A percentile compares a stretch with the other conserved stretches of the same genome.
These are phyloP conservation scores for Nematocida homosporus DNA, from an alignment of 371 early-diverging fungal species.

Conservation along the genomic window DNA sequence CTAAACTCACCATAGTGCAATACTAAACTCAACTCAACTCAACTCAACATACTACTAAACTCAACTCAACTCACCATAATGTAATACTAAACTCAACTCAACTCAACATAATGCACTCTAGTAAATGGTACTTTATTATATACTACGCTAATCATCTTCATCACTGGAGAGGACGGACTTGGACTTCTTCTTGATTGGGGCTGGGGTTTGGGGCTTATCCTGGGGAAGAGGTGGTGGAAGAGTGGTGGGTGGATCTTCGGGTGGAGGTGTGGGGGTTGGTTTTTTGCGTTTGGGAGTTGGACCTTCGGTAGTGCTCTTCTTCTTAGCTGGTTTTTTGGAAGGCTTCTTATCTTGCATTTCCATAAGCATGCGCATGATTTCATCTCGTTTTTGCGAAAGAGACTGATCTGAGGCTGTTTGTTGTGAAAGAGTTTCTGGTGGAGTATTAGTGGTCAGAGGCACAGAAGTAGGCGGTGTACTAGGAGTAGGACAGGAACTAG, in stretches of 20 bases:
- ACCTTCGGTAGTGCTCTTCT: slow-evolving; percentile 7
- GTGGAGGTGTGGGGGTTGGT: neutral
- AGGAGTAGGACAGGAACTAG: neutral
- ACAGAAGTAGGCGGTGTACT: neutral
- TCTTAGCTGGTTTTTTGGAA: neutral
- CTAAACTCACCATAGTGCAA: too few species aligned
- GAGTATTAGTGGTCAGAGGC: neutral
- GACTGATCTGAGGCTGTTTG: neutral
- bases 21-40: too few species aligned
- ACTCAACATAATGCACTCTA: too few species aligned
- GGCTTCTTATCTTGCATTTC: neutral
- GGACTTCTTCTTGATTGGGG: slow-evolving; percentile 8
- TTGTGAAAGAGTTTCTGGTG: neutral
- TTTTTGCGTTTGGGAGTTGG: slow-evolving; percentile 2
- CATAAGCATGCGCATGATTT: slow-evolving; percentile 17
- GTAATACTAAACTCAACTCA: too few species aligned
- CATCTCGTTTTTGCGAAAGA: slow-evolving; percentile 35
- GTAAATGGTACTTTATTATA: too few species aligned
- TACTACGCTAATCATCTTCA: too few species aligned
- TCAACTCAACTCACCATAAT: too few species aligned
- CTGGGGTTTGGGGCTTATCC: neutral
- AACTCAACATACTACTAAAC: too few species aligned
- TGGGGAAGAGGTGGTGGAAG: neutral
- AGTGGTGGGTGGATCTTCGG: neutral
- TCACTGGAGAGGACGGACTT: slow-evolving; percentile 39